Evolutionary conservation across 441 rosid genomes (phyloP), one percentile per base, ranked within the genome.

Genomic region (Sinapis alba): DNA sequence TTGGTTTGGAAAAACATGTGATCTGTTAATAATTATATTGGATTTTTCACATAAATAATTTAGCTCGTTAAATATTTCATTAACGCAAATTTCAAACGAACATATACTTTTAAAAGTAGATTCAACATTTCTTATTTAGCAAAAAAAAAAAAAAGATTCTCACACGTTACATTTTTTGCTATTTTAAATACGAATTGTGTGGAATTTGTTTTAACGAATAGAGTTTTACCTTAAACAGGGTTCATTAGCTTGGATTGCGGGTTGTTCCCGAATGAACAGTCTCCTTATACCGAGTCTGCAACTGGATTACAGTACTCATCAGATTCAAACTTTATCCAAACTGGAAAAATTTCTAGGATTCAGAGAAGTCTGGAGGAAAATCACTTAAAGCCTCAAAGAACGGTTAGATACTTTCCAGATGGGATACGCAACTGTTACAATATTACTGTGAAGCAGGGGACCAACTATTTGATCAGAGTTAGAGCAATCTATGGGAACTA

Each of bases 201-300:
- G 3, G 24, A 61, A 16, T 3, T 8, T 18, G 20, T 18, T 34
- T 18, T 62, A n/a, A 66, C 13, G 10, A 26, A 47, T 5, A 19
- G 9, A 13, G 10, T 24, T 66, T 67, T 28, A 51, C 54, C 19
- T 15, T 65, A 51, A 43, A 15, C 83, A 84, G 85, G 80, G 8
- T 87, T 85, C 68, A 80, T 87, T 6, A 85, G 86, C 71, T 50
- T 87, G 57, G 88, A 85, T 50, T 82, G 84, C 60, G 90, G 88
- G 10, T 53, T 72, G 23, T 1, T 53, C 9, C 54, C 74, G 0
- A 38, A 20, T 6, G 73, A 68, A 50, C 24, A 3, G 8, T 76
- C 65, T 0, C 61, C 56, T 18, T 82, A 81, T 20, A 2, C 3
- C 0, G 86, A 83, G 0, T 0, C 32, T 1, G 4, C 0, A 3